Conservation (phyloP, 2,329 filamentous ascomycete species). For the Pleurostoma richardsiae region DNA sequence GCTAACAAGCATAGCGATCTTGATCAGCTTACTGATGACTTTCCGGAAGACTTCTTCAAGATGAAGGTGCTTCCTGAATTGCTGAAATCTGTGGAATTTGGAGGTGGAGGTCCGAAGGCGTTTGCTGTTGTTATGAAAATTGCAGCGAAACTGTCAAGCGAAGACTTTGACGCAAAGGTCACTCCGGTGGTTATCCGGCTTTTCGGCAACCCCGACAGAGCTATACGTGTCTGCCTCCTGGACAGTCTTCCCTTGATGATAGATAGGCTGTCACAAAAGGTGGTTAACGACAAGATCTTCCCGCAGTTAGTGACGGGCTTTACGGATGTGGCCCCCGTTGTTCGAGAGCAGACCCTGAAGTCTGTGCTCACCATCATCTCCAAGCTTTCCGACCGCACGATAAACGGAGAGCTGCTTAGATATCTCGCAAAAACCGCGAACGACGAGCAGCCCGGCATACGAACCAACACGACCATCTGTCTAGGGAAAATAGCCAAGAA, state of each 20-base stretch:
- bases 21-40: conserved; percentile 83
- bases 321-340: conserved; percentile 82
- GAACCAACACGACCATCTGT: conserved; percentile 97
- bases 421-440: conserved; percentile 94
- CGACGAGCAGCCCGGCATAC: conserved; percentile 93
- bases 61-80: conserved; percentile 93
- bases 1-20: conserved; percentile 50
- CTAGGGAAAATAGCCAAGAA: conserved; percentile 93
- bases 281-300: conserved; percentile 95
- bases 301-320: conserved; percentile 94
- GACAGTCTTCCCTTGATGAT: conserved; percentile 90
- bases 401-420: conserved; percentile 89
- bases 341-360: conserved; percentile 94
- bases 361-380: conserved; percentile 81
- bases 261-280: conserved; percentile 78
- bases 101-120: conserved; percentile 88
- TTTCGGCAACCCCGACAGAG: conserved; percentile 87
- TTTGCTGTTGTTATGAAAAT: conserved; percentile 89
- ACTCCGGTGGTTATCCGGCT: conserved; percentile 82
- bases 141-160: conserved; percentile 75
- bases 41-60: conserved; percentile 97
- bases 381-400: conserved; percentile 86
- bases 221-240: conserved; percentile 82
- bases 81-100: conserved; percentile 98
- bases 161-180: conserved; percentile 82